Percentiles rank a stretch among this genome's conserved stretches.
Evolutionary conservation across 1,284 basidiomycete genomes (phyloP).

Genomic region (Acaromyces ingoldii): DNA sequence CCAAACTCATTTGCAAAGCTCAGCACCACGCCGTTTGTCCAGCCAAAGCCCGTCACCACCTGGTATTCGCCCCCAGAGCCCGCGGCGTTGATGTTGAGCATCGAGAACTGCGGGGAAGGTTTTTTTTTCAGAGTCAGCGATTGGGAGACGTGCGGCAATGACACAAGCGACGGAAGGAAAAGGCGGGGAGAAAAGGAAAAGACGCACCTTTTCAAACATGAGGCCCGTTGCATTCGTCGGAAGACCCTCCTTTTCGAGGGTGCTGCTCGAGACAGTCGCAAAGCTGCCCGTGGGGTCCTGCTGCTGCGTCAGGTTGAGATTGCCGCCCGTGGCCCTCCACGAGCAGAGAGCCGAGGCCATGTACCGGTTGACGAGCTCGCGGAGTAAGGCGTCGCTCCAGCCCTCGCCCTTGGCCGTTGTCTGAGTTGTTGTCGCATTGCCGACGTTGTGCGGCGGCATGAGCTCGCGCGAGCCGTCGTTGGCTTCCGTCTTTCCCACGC

Average conservation of each 20-base stretch:
- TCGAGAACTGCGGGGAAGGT: too few relatives aligned
- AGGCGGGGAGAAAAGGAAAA: slow-evolving; percentile 53
- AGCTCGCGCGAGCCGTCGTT: slow-evolving; percentile 14
- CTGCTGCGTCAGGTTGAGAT: slow-evolving; percentile 59
- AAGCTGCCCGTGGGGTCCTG: slow-evolving; percentile 58
- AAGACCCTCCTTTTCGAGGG: neutral
- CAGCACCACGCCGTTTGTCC: slow-evolving; percentile 28
- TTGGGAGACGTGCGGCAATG: too few relatives aligned
- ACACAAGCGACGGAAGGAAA: slow-evolving; percentile 71
- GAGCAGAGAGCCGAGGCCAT: slow-evolving; percentile 76
- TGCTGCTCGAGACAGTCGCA: neutral
- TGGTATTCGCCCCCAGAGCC: slow-evolving; percentile 81
- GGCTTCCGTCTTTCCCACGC: slow-evolving; percentile 58
- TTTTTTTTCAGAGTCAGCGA: too few relatives aligned
- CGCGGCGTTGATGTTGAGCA: too few relatives aligned
- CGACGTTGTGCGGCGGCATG: slow-evolving; percentile 66
- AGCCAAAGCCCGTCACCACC: slow-evolving; percentile 59
- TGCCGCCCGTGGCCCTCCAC: slow-evolving; percentile 65
- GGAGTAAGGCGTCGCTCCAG: slow-evolving; percentile 64
- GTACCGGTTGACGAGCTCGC: slow-evolving; percentile 76
- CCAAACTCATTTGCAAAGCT: slow-evolving; percentile 24
- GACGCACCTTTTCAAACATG: slow-evolving; percentile 80
- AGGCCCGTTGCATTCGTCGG: slow-evolving; percentile 14
- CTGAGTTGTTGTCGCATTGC: too few relatives aligned
- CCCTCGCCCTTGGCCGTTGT: slow-evolving; percentile 58